These are phyloP conservation scores for Boechera stricta DNA, from an alignment of 345 rosid genomes.

Conservation along the genomic window DNA sequence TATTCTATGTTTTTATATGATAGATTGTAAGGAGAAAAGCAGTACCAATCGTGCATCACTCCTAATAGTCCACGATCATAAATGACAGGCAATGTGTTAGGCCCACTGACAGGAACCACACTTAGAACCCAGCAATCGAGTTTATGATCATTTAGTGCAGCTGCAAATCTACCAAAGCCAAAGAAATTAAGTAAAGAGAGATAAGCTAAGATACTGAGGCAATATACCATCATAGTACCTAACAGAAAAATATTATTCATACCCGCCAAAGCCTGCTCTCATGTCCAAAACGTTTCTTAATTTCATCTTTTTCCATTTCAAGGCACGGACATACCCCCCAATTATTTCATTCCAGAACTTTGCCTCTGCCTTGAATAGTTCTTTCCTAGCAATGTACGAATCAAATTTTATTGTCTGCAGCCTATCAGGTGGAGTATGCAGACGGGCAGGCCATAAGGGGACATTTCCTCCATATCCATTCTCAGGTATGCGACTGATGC, in stretches of 20 bases:
- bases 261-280: constrained; percentile 99
- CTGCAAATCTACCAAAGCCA: constrained; percentile 78
- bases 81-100: constrained; percentile 92
- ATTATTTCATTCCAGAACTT: constrained; percentile 84
- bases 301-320: constrained; percentile 78
- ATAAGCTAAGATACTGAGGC: constrained; percentile 4
- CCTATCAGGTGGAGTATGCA: constrained; percentile 88
- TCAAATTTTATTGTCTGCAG: constrained; percentile 83
- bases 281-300: constrained; percentile 93
- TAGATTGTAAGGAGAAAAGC: constrained; percentile 10
- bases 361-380: constrained; percentile 85
- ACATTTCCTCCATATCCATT: constrained; percentile 82
- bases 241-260: constrained; percentile 30
- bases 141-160: constrained; percentile 74
- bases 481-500: constrained; percentile 85
- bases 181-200: constrained; percentile 15
- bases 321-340: constrained; percentile 67
- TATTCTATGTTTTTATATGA: constrained; percentile 16
- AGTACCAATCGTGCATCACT: constrained; percentile 97
- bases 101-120: constrained; percentile 92
- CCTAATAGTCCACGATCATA: constrained; percentile 96
- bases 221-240: neutral
- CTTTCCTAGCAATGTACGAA: constrained; percentile 89
- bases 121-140: constrained; percentile 91
- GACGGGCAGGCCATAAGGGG: constrained; percentile 82